Conservation (phyloP, 2,329 filamentous ascomycete genomes). For the Ophiognomonia clavigignenti-juglandacearum region DNA sequence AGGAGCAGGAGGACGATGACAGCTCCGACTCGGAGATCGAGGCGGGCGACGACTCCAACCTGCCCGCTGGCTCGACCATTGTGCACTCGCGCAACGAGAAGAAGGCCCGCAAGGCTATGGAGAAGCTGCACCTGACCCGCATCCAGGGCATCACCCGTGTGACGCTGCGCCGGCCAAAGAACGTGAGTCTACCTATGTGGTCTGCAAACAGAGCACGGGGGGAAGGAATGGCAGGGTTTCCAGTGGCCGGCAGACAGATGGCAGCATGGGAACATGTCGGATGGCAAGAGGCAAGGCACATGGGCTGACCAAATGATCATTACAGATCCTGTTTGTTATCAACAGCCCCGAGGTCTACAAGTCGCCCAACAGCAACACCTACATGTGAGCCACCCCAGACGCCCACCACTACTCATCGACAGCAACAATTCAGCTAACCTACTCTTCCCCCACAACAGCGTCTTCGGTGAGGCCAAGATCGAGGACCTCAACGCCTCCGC, state of each 20-base stretch:
- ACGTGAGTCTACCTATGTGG: slow-evolving; percentile 60
- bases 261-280: background rate
- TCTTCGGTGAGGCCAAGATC: slow-evolving; percentile 99
- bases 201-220: background rate
- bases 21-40: slow-evolving; percentile 76
- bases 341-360: slow-evolving; percentile 99
- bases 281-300: background rate
- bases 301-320: slow-evolving; percentile 5
- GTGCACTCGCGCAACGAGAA: slow-evolving; percentile 99
- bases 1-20: slow-evolving; percentile 67
- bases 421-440: slow-evolving; percentile 7
- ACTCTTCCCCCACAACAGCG: slow-evolving; percentile 48
- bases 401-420: too few relatives aligned
- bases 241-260: too few relatives aligned
- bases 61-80: slow-evolving; percentile 79
- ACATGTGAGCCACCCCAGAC: slow-evolving; percentile 68
- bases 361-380: slow-evolving; percentile 98
- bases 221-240: slow-evolving; percentile 13
- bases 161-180: slow-evolving; percentile 96
- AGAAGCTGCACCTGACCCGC: slow-evolving; percentile 95
- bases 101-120: slow-evolving; percentile 99
- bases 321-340: slow-evolving; percentile 97
- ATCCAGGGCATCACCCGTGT: slow-evolving; percentile 97
- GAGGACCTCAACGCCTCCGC: slow-evolving; percentile 99
- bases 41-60: slow-evolving; percentile 50